phyloP scores from a whole-genome alignment of 1,139 yeast genomes.

The Debaryomyces sp. region DNA sequence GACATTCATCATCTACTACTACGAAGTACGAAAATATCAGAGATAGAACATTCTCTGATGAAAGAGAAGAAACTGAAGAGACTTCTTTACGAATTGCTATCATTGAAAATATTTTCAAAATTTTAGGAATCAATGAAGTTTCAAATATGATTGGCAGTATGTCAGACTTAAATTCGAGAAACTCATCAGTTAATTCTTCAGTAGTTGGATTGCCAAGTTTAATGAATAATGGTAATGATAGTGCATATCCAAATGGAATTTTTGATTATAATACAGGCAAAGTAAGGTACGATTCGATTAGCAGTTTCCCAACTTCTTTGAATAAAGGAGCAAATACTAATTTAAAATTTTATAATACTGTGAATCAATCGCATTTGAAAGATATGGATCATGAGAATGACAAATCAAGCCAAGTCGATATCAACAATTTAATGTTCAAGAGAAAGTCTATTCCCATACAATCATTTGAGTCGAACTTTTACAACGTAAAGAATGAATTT shows the following conservation, averaged over 20 bases:
- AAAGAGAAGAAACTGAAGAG: slow-evolving; percentile 75
- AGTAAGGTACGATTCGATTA: slow-evolving; percentile 23
- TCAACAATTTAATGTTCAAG: not conserved
- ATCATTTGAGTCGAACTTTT: slow-evolving; percentile 34
- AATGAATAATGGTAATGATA: slow-evolving; percentile 16
- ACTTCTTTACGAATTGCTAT: slow-evolving; percentile 68
- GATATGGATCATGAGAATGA: slow-evolving; percentile 1
- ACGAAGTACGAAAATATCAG: slow-evolving; percentile 3
- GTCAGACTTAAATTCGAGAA: slow-evolving; percentile 14
- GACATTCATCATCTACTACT: not conserved
- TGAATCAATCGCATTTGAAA: slow-evolving; percentile 24
- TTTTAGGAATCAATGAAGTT: slow-evolving; percentile 65
- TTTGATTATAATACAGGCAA: slow-evolving; percentile 20
- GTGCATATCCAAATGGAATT: slow-evolving; percentile 14
- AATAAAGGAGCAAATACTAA: slow-evolving; percentile 20
- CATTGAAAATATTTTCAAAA: slow-evolving; percentile 72
- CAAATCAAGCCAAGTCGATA: slow-evolving; percentile 3
- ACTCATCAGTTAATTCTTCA: slow-evolving; percentile 31
- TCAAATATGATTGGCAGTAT: slow-evolving; percentile 14
- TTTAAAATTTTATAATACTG: slow-evolving; percentile 29
- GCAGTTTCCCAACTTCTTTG: slow-evolving; percentile 16
- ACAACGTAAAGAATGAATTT: slow-evolving; percentile 63
- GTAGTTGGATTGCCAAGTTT: slow-evolving; percentile 31
- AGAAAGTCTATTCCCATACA: not conserved
- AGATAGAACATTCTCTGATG: slow-evolving; percentile 52